Percentiles rank a stretch among this genome's conserved stretches.
Evolutionary conservation across 176 grass and related monocot species (phyloP).

Genomic region (Oryza nivara): DNA sequence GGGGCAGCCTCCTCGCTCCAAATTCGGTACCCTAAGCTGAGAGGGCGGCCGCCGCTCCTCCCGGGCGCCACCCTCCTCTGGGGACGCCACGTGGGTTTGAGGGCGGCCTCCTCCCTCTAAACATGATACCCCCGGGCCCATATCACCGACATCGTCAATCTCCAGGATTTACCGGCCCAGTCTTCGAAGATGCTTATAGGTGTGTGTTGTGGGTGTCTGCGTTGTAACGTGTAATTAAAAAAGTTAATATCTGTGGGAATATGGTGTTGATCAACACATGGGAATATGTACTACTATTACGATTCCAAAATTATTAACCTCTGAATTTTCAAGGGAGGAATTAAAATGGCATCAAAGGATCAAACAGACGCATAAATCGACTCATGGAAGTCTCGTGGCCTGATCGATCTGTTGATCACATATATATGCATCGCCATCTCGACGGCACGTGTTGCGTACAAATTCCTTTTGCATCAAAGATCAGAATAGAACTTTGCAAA

Average conservation of each 20-base stretch:
- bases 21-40: too few species aligned
- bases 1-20: too few species aligned
- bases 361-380: neutral
- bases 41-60: too few species aligned
- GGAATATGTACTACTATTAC: neutral
- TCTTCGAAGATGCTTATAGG: too few species aligned
- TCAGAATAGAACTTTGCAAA: conserved; percentile 26
- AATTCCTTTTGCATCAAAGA: conserved; percentile 29
- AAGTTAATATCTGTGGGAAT: neutral
- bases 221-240: too few species aligned
- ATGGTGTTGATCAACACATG: neutral
- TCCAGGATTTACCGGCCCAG: too few species aligned
- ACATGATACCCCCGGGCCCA: too few species aligned
- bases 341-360: neutral
- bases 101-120: too few species aligned
- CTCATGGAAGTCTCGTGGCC: neutral
- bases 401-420: neutral
- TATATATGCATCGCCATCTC: neutral
- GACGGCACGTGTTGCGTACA: conserved; percentile 9
- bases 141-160: too few species aligned
- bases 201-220: too few species aligned
- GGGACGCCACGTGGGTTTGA: too few species aligned
- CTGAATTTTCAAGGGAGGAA: neutral
- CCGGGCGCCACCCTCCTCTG: too few species aligned
- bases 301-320: neutral